Percentiles rank a stretch among this genome's conserved stretches.
Conservation (phyloP, 768 basidiomycete genomes). For the Megacollybia marginata region DNA sequence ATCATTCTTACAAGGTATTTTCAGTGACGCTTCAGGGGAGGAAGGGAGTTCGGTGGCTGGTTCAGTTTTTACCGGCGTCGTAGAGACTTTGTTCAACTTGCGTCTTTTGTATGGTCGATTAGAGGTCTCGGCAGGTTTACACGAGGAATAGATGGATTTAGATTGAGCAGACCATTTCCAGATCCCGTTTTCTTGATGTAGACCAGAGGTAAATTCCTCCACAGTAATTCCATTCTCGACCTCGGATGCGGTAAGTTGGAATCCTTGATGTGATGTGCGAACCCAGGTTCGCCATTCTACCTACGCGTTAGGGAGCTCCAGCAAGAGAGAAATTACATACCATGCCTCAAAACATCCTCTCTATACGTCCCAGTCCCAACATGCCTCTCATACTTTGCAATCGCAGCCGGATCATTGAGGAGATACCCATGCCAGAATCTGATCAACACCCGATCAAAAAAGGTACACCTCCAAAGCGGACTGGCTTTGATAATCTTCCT, state of each 20-base stretch:
- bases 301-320: not conserved
- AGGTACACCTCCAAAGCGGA: not conserved
- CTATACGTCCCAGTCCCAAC: not conserved
- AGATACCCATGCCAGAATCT: not conserved
- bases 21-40: too few species aligned
- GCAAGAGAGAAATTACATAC: not conserved
- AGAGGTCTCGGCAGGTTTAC: too few species aligned
- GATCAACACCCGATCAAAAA: not conserved
- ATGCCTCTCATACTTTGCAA: not conserved
- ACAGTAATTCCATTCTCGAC: slow-evolving; percentile 24
- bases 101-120: too few species aligned
- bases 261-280: slow-evolving; percentile 33
- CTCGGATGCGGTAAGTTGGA: slow-evolving; percentile 29
- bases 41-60: too few species aligned
- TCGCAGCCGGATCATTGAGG: not conserved
- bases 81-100: too few species aligned
- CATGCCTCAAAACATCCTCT: not conserved
- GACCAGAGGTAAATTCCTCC: slow-evolving; percentile 22
- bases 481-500: not conserved
- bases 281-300: slow-evolving; percentile 33
- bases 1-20: too few species aligned
- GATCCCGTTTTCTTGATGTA: slow-evolving; percentile 6
- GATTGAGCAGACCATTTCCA: not conserved
- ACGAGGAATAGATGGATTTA: too few species aligned
- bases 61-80: too few species aligned